A percentile compares a stretch with the other conserved stretches of the same genome.
Conservation (phyloP, 495 filamentous ascomycete genomes). For the Lophiotrema nucula region DNA sequence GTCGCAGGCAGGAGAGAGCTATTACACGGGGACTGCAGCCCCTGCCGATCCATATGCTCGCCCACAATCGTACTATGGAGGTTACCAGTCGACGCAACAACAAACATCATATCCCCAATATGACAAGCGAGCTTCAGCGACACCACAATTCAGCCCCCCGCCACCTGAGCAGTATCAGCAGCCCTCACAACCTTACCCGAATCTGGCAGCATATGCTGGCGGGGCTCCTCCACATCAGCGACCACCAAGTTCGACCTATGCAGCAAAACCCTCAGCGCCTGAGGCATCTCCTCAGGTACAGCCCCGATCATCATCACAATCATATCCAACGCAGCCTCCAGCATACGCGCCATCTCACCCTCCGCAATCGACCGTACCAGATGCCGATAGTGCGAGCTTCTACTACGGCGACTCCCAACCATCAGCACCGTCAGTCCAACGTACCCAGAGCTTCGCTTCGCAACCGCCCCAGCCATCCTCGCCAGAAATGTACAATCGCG, state of each 20-base stretch:
- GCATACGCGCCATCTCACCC: conserved; percentile 30
- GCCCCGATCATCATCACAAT: conserved; percentile 26
- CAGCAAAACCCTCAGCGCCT: conserved; percentile 32
- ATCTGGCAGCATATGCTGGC: conserved; percentile 18
- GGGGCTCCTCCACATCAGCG: conserved; percentile 29
- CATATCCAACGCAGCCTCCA: conserved; percentile 33
- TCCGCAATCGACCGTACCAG: conserved; percentile 31
- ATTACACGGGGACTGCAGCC: conserved; percentile 66
- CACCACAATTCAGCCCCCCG: conserved; percentile 19
- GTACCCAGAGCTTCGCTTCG: conserved; percentile 33
- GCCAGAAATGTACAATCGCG: conserved; percentile 29
- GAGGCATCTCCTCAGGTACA: conserved; percentile 32
- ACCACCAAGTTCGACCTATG: conserved; percentile 21
- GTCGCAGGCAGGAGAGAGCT: conserved; percentile 60
- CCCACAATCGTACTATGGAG: conserved; percentile 40
- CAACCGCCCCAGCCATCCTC: conserved; percentile 28
- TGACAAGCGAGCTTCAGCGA: conserved; percentile 37
- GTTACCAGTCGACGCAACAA: conserved; percentile 29
- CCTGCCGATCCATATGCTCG: conserved; percentile 52
- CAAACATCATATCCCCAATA: conserved; percentile 38
- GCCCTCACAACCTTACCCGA: conserved; percentile 33
- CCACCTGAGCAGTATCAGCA: conserved; percentile 31
- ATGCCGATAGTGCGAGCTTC: conserved; percentile 31
- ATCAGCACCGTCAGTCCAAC: conserved; percentile 32
- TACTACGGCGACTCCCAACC: conserved; percentile 40